Evolutionary conservation across 345 rosid genomes (phyloP), one percentile per base, ranked within the genome.

Genomic region (Pugionium dolabratum): DNA sequence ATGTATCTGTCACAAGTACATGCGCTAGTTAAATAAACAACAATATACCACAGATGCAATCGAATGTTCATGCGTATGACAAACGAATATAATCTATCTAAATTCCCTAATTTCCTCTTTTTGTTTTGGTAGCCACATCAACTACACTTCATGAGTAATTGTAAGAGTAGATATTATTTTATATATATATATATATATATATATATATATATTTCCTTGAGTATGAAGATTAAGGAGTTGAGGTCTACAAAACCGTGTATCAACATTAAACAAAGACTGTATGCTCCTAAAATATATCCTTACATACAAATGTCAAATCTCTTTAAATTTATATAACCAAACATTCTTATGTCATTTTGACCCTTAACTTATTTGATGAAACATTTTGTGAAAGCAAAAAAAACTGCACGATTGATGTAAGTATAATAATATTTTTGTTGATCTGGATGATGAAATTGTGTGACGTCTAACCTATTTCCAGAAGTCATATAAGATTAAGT

Each of bases 301-400:
- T 40, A 32, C 36, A 44, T 7, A 55, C 56, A 63, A 47, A 45
- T 62, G 45, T 40, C 59, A 64, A 34, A 42, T 11, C 6, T 34
- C 11, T 63, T 39, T 2, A 27, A 53, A 4, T 44, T 44, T 11
- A 37, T 46, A 36, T 10, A 46, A 57, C 6, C 31, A 50, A 72
- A 57, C 41, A 72, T 51, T 54, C 34, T 36, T 32, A 48, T 71
- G 41, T 54, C 69, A 62, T n/a, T 31, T 71, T 63, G 52, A 55
- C 64, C 70, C 64, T 71, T 64, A 41, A 27, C 28, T 32, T 36
- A 4, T 30, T 63, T 41, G 53, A 71, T 71, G 39, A 53, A 71
- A 49, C 70, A 56, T 56, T 41, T 31, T 55, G 0, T 5, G 36
- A 34, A 34, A 32, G 58, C 7, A 7, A 6, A 37, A 30, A 26